phyloP scores from a whole-genome alignment of 768 basidiomycete species.

The Piloderma croceum region DNA sequence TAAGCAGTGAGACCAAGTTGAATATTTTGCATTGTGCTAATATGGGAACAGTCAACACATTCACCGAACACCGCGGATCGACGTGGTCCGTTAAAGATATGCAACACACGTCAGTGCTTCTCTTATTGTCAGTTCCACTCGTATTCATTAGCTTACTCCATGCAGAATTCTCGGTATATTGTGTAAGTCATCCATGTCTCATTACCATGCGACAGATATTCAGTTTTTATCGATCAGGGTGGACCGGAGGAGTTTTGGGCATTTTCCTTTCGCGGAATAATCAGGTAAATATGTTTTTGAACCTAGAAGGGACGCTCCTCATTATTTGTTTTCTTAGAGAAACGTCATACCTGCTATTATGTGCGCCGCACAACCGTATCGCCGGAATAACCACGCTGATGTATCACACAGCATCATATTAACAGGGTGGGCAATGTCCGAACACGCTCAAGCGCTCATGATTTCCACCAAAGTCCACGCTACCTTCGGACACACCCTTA shows the following conservation, averaged over 20 bases:
- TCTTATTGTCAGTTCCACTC: not conserved
- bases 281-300: no score
- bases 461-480: conserved; percentile 82
- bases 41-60: conserved; percentile 67
- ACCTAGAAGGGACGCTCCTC: no score
- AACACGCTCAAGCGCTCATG: conserved; percentile 80
- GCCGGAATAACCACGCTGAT: no score
- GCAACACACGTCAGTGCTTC: conserved; percentile 76
- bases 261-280: conserved; percentile 77
- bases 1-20: no score
- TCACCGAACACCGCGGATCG: conserved; percentile 82
- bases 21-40: not conserved
- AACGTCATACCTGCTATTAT: conserved; percentile 79
- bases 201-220: not conserved
- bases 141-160: not conserved
- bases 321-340: no score
- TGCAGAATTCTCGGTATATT: conserved; percentile 65
- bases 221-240: conserved; percentile 48
- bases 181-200: conserved; percentile 38
- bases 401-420: conserved; percentile 58
- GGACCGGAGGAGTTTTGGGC: conserved; percentile 87
- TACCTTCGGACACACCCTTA: conserved; percentile 80
- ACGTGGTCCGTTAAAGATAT: conserved; percentile 88
- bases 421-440: conserved; percentile 93
- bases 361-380: conserved; percentile 45